Evolutionary conservation across 106 monocot genomes (phyloP).

Genomic region (Apostasia shenzhenica): DNA sequence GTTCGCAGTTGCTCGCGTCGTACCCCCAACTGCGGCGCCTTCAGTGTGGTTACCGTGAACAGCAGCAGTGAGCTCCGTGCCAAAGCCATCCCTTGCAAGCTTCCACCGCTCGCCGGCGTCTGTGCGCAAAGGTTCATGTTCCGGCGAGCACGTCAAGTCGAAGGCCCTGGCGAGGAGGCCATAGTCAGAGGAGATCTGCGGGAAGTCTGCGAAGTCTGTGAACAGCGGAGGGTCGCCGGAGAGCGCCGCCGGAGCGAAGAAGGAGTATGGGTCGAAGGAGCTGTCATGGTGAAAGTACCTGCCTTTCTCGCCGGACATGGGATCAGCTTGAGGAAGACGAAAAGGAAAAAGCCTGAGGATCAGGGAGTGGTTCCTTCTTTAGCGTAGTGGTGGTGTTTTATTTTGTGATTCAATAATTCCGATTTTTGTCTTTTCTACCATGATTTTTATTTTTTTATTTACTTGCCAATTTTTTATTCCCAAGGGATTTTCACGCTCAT

Average conservation of each 20-base stretch:
- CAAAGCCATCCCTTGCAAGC: not conserved
- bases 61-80: too few species aligned
- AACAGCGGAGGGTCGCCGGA: not conserved
- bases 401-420: too few species aligned
- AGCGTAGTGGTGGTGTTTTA: too few species aligned
- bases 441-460: too few species aligned
- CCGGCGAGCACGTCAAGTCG: too few species aligned
- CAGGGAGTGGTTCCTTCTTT: too few species aligned
- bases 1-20: conserved; percentile 45
- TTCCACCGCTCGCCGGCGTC: not conserved
- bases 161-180: too few species aligned
- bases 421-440: too few species aligned
- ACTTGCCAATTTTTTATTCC: too few species aligned
- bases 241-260: not conserved
- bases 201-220: not conserved
- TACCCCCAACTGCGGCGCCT: conserved; percentile 5
- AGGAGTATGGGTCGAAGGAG: conserved; percentile 3
- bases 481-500: too few species aligned
- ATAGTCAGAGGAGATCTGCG: not conserved
- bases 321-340: not conserved
- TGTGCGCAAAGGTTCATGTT: not conserved
- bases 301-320: conserved; percentile 6
- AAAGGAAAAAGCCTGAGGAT: too few species aligned
- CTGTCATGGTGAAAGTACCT: conserved; percentile 1
- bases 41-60: not conserved